Evolutionary conservation across 805 yeast genomes (phyloP), one percentile per base, ranked within the genome.

Genomic region (Gaillardinia entomophila): DNA sequence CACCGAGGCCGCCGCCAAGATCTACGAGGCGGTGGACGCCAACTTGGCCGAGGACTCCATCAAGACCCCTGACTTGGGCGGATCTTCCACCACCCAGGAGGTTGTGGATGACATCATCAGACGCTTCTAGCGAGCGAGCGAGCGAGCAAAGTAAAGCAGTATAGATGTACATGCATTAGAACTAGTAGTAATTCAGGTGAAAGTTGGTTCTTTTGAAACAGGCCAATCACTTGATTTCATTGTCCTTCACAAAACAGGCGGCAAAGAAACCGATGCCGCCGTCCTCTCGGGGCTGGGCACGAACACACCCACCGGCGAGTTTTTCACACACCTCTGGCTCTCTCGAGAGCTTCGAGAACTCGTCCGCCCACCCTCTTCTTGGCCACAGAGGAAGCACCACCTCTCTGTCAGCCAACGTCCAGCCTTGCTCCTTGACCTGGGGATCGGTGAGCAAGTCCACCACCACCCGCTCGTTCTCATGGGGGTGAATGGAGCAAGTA

Each of bases 221-320:
- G 27, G n/a, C n/a, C n/a, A 25, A 25, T 25, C 7, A n/a, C 12
- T 12, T 25, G 27, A 12, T n/a, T 8, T 25, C 11, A 25, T 8
- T n/a, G n/a, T 25, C 7, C 12, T n/a, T 16, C 41, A 84, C 83
- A 53, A 92, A 90, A 35, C 92, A 80, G 1, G 89, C 97, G 0
- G 97, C 97, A 59, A 92, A 92, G 53, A 92, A 92, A 0, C 99
- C 99, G 47, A 92, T 92, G n/a, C 98, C 98, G 19, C 97, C 98
- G 54, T 92, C 98, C 27, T 73, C 82, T 40, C 77, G 80, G 1
- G 97, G 96, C 27, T 79, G 60, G 0, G 89, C 82, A 43, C 99
- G 68, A 0, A 92, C 78, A 60, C 97, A 89, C 0, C 92, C 90
- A 1, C 79, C 87, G 1, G 96, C 95, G 30, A 86, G 51, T 24